These are phyloP conservation scores for Penicillium dipodomyicola DNA, from an alignment of 495 filamentous ascomycete species.

Conservation along the genomic window DNA sequence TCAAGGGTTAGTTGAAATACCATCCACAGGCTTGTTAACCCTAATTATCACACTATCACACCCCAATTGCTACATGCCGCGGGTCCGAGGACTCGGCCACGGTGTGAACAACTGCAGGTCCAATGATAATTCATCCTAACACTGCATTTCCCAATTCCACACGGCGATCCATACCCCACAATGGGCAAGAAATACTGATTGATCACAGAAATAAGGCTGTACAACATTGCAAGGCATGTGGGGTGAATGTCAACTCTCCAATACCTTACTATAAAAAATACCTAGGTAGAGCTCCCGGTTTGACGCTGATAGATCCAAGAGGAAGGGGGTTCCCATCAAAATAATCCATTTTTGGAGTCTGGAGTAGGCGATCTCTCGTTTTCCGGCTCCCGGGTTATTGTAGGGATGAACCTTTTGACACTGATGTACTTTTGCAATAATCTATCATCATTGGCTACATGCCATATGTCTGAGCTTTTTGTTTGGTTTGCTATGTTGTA, in stretches of 20 bases:
- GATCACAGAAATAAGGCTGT: background rate
- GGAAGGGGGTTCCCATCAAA: slow-evolving; percentile 13
- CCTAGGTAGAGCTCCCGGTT: no score
- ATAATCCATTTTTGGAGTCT: slow-evolving; percentile 5
- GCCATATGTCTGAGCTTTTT: background rate
- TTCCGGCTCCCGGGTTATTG: slow-evolving; percentile 6
- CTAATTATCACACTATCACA: slow-evolving; percentile 8
- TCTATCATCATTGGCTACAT: slow-evolving; percentile 3
- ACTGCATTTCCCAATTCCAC: slow-evolving; percentile 19
- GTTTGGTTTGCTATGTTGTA: background rate
- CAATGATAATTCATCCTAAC: slow-evolving; percentile 18
- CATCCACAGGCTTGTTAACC: background rate
- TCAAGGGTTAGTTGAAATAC: background rate
- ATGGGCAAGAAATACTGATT: slow-evolving; percentile 21
- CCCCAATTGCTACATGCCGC: slow-evolving; percentile 10
- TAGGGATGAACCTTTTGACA: slow-evolving; percentile 1
- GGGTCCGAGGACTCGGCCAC: slow-evolving; percentile 12
- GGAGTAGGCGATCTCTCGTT: slow-evolving; percentile 14
- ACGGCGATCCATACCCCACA: slow-evolving; percentile 32
- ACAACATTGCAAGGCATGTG: background rate
- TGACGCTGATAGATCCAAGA: background rate
- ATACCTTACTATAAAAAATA: background rate
- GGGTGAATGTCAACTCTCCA: background rate
- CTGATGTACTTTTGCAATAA: background rate
- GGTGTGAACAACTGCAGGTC: slow-evolving; percentile 13